phyloP scores from a whole-genome alignment of 78 protist genomes.

The Speleostelium caveatum region DNA sequence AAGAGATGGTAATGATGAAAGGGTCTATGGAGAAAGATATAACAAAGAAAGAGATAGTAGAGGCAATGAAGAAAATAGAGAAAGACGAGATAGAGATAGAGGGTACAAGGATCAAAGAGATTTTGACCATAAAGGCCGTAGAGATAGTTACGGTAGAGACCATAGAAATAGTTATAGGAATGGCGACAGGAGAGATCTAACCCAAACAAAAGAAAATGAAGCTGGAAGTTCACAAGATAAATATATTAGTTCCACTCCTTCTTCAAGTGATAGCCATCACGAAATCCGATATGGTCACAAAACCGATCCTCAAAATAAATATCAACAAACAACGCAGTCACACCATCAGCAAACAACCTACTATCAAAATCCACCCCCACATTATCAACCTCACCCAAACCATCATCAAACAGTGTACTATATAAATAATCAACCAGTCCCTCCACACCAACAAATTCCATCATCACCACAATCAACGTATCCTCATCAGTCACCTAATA shows the following conservation, averaged over 20 bases:
- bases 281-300: not conserved
- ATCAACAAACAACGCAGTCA: not conserved
- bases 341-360: not conserved
- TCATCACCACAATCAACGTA: not conserved
- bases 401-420: not conserved
- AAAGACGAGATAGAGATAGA: not conserved
- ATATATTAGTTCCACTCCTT: not conserved
- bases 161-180: conserved; percentile 3
- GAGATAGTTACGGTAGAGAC: not conserved
- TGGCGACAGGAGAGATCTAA: not conserved
- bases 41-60: not conserved
- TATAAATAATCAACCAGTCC: not conserved
- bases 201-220: not conserved
- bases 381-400: too few species aligned
- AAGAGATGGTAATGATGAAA: not conserved
- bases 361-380: not conserved
- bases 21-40: not conserved
- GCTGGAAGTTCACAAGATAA: too few species aligned
- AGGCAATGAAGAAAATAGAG: not conserved
- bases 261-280: not conserved
- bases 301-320: not conserved
- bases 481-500: too few species aligned
- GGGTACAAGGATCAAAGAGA: not conserved
- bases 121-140: not conserved
- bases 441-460: not conserved